These are phyloP conservation scores for Nitzschia sp. DNA, from an alignment of 108 stramenopile genomes.

Conservation along the genomic window DNA sequence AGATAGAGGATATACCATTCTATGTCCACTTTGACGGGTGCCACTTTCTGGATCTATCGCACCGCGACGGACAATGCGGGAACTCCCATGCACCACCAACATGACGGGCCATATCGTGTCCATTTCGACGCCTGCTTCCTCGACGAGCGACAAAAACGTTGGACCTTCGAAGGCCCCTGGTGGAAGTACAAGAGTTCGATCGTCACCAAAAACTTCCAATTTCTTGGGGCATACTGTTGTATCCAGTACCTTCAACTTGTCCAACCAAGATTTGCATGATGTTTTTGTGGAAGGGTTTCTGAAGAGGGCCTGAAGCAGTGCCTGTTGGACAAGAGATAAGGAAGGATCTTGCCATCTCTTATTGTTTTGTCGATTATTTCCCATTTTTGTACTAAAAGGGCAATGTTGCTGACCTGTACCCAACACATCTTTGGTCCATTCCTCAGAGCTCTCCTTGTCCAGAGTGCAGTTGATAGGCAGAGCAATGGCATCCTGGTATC, in stretches of 20 bases:
- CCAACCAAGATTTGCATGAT: background rate
- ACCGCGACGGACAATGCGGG: conserved; percentile 72
- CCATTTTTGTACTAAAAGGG: conserved; percentile 42
- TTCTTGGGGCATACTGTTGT: conserved; percentile 33
- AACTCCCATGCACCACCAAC: conserved; percentile 34
- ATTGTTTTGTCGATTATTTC: conserved; percentile 7
- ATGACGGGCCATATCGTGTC: conserved; percentile 54
- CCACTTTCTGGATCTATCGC: conserved; percentile 71
- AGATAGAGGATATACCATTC: conserved; percentile 58
- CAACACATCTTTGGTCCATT: conserved; percentile 10
- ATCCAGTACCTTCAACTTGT: conserved; percentile 31
- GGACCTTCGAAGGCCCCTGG: conserved; percentile 41
- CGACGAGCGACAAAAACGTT: background rate
- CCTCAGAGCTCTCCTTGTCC: background rate
- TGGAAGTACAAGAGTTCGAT: conserved; percentile 73
- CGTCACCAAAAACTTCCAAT: conserved; percentile 77
- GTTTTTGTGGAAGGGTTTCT: background rate
- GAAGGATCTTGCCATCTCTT: background rate
- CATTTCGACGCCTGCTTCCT: background rate
- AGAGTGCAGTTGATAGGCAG: conserved; percentile 7
- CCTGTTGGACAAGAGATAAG: conserved; percentile 16
- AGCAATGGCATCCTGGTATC: conserved; percentile 20
- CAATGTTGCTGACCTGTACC: conserved; percentile 34
- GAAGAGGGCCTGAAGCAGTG: background rate
- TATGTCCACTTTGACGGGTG: conserved; percentile 73